Conservation (phyloP, 345 rosid genomes). For the Populus euphratica region DNA sequence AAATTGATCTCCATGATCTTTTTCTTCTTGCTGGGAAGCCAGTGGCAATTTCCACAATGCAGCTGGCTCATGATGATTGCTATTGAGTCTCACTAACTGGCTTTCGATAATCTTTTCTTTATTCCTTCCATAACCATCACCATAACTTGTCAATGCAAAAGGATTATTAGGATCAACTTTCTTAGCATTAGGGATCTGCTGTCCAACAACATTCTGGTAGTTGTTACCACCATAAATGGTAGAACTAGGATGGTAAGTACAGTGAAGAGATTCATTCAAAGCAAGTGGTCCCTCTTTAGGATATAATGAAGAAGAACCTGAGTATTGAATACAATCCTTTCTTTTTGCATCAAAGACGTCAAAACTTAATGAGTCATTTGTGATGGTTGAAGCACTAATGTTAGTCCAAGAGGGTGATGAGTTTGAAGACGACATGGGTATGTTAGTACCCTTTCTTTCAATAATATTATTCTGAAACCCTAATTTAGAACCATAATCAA, state of each 20-base stretch:
- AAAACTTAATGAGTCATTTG: constrained; percentile 11
- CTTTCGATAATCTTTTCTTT: neutral
- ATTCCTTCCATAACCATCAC: neutral
- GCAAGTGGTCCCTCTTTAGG: neutral
- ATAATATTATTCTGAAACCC: constrained; percentile 6
- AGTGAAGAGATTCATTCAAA: neutral
- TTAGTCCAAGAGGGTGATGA: constrained; percentile 19
- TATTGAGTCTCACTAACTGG: neutral
- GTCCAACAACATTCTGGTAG: neutral
- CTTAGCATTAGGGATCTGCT: neutral
- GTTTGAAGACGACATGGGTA: constrained; percentile 14
- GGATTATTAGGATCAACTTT: neutral
- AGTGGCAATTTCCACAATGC: neutral
- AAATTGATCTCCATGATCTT: constrained; percentile 17
- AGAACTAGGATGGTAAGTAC: neutral
- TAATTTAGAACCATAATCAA: neutral
- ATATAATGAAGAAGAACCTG: neutral
- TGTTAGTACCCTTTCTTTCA: neutral
- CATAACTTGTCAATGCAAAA: neutral
- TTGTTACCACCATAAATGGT: neutral
- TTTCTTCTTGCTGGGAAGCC: constrained; percentile 3
- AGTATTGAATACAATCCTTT: constrained; percentile 1
- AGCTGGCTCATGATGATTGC: neutral
- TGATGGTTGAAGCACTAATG: constrained; percentile 14
- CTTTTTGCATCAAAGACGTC: constrained; percentile 13